These are phyloP conservation scores for Rauvolfia tetraphylla DNA, from an alignment of 257 asterid genomes.

Conservation along the genomic window DNA sequence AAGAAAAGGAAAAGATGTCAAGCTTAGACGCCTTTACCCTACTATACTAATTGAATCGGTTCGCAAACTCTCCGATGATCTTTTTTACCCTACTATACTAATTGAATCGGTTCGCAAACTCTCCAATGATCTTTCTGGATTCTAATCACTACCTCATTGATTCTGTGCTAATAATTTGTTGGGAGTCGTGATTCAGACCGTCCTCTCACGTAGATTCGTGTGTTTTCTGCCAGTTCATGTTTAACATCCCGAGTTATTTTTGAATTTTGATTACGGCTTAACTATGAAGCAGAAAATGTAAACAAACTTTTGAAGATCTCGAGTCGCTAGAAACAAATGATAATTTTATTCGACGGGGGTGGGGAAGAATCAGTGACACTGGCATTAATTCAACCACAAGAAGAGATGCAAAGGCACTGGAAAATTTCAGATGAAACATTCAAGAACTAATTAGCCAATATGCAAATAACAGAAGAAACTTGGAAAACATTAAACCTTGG, in stretches of 20 bases:
- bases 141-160: no score
- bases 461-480: background rate
- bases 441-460: background rate
- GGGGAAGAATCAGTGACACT: background rate
- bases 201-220: background rate
- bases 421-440: no score
- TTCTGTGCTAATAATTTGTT: background rate
- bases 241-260: background rate
- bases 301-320: constrained; percentile 20
- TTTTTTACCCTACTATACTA: background rate
- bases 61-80: background rate
- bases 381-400: background rate
- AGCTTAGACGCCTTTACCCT: no score
- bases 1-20: no score
- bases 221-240: background rate
- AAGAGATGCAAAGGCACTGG: background rate
- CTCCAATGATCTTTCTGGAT: background rate
- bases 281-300: background rate
- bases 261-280: background rate
- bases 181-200: background rate
- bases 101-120: background rate
- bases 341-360: background rate
- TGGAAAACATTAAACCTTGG: no score
- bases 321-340: background rate
- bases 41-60: background rate